These are phyloP conservation scores for Metschnikowia gelsemii DNA, from an alignment of 805 yeast genomes.

Conservation along the genomic window DNA sequence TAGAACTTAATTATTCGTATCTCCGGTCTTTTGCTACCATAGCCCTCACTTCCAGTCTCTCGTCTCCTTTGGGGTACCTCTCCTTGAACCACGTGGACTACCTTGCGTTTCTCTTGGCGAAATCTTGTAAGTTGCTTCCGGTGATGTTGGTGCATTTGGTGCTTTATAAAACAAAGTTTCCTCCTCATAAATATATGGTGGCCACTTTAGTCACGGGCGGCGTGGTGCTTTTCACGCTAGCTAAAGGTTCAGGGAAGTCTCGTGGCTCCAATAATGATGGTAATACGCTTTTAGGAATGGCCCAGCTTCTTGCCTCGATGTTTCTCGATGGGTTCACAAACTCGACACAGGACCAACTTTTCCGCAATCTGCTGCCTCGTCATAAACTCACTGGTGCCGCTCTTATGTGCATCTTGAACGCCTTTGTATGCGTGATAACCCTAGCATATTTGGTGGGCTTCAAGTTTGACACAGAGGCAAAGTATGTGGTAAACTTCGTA, in stretches of 20 bases:
- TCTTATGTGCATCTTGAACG: conserved; percentile 70
- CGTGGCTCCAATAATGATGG: conserved; percentile 39
- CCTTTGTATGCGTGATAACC: conserved; percentile 47
- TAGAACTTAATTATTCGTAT: conserved; percentile 1
- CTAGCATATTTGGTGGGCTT: conserved; percentile 45
- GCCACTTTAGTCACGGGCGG: conserved; percentile 81
- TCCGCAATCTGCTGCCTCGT: conserved; percentile 37
- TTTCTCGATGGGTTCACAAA: conserved; percentile 89
- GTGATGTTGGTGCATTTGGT: conserved; percentile 82
- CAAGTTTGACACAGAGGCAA: conserved; percentile 46
- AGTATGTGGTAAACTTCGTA: conserved; percentile 50
- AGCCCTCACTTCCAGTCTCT: conserved; percentile 71
- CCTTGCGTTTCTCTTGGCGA: conserved; percentile 79
- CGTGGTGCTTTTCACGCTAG: conserved; percentile 72
- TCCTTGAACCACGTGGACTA: conserved; percentile 83
- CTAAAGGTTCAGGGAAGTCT: conserved; percentile 33
- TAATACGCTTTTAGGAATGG: conserved; percentile 53
- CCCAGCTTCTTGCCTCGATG: conserved; percentile 58
- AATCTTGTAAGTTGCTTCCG: conserved; percentile 91
- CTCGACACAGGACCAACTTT: conserved; percentile 86
- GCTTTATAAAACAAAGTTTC: conserved; percentile 69
- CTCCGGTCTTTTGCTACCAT: conserved; percentile 48
- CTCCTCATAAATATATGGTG: conserved; percentile 72
- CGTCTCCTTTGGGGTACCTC: conserved; percentile 80
- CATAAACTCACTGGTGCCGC: conserved; percentile 72